Conservation (phyloP, 345 rosid species). For the Murraya paniculata region DNA sequence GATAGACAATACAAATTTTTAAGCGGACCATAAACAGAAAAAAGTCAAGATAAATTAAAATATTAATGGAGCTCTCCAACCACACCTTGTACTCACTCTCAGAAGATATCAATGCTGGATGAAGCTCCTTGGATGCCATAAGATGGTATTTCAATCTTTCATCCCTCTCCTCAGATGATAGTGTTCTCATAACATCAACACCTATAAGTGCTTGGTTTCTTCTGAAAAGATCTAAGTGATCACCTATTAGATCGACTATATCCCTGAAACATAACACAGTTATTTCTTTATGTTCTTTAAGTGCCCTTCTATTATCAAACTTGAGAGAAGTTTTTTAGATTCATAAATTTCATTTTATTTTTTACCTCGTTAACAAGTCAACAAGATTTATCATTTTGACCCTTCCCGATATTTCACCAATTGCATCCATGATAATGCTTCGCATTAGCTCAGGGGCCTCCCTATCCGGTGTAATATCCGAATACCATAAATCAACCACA, state of each 20-base stretch:
- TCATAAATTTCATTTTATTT: neutral
- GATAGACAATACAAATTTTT: slow-evolving; percentile 9
- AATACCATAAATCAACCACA: slow-evolving; percentile 85
- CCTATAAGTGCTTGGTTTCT: slow-evolving; percentile 89
- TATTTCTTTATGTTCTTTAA: slow-evolving; percentile 14
- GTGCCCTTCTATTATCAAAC: slow-evolving; percentile 3
- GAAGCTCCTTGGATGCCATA: slow-evolving; percentile 82
- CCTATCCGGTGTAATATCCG: slow-evolving; percentile 82
- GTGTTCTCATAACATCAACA: slow-evolving; percentile 78
- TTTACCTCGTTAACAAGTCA: slow-evolving; percentile 79
- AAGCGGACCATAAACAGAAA: slow-evolving; percentile 7
- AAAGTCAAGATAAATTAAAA: slow-evolving; percentile 2
- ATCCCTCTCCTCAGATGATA: slow-evolving; percentile 89
- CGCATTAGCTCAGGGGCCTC: slow-evolving; percentile 88
- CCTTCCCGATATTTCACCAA: slow-evolving; percentile 84
- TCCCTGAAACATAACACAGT: slow-evolving; percentile 63
- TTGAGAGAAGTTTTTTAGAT: neutral
- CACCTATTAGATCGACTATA: slow-evolving; percentile 82
- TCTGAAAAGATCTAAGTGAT: slow-evolving; percentile 90
- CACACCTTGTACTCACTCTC: slow-evolving; percentile 99
- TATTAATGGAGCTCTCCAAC: slow-evolving; percentile 36
- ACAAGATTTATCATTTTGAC: slow-evolving; percentile 80
- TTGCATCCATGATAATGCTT: slow-evolving; percentile 79
- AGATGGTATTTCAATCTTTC: slow-evolving; percentile 90
- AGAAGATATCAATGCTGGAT: slow-evolving; percentile 82